Evolutionary conservation across 2,329 filamentous ascomycete genomes (phyloP), one percentile per base, ranked within the genome.

Genomic region (Chaetothyriales sp.): DNA sequence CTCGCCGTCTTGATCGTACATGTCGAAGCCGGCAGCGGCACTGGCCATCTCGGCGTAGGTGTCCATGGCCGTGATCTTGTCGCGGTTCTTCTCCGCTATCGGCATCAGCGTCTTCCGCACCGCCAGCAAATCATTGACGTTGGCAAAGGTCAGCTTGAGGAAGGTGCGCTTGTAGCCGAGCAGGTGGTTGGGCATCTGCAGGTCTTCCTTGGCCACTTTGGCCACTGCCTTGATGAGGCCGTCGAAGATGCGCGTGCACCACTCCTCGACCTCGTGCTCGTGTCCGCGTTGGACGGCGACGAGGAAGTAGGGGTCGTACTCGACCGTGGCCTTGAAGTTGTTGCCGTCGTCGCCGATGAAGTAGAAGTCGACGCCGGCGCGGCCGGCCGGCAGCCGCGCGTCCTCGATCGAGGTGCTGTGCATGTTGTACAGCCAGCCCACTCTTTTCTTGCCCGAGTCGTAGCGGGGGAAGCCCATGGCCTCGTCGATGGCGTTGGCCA

Each of bases 301-400:
- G 54, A 98, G 70, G 62, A 98, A 95, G 72, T 98, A 98, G 0
- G 92, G 92, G 61, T 97, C 89, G 67, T 95, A 97, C 70, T 95
- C 88, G 58, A 98, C 72, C 0, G 89, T 95, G 9, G 92, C 89
- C 67, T 98, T 98, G 77, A 98, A 98, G 4, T 85, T 90, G 47
- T 83, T 80, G 13, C 87, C 81, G 52, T 94, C 86, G 53, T 90
- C 86, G 62, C 89, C 86, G 54, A 98, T 84, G 69, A 98, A 98
- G 73, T 95, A 98, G 70, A 89, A 95, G 70, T 98, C 92, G 52
- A 98, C 81, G 7, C 87, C 92, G 1, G 92, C 85, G 58, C 88
- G 82, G 40, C 92, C 92, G 54, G 87, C 86, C 1, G 85, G 83
- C 46, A 86, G 77, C 60, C 87, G 86, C 15, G 89, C 78, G 65